Percentiles rank a stretch among this genome's conserved stretches.
Evolutionary conservation across 176 grass and related monocot genomes (phyloP).

Genomic region (Zoysia japonica): DNA sequence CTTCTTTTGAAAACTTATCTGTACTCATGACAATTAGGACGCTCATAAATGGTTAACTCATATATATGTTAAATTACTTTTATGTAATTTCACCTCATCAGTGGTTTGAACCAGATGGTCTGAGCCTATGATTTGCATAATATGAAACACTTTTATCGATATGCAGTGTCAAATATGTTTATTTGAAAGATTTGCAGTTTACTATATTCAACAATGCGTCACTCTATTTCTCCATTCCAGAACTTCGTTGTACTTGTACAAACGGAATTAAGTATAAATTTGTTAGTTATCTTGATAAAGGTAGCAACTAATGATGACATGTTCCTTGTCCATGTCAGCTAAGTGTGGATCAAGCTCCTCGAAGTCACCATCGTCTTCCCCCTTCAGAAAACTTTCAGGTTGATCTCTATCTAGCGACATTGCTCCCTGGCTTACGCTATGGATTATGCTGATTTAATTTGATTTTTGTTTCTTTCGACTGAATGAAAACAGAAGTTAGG

Average conservation of each 20-base stretch:
- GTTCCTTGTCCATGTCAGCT: constrained; percentile 33
- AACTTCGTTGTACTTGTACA: neutral
- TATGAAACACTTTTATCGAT: constrained; percentile 5
- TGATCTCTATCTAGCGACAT: constrained; percentile 29
- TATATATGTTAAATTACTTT: neutral
- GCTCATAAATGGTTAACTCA: neutral
- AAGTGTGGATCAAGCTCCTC: constrained; percentile 49
- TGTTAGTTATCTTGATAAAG: constrained; percentile 15
- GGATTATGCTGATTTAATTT: constrained; percentile 29
- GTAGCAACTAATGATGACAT: constrained; percentile 29
- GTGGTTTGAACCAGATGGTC: neutral
- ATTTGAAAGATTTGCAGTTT: constrained; percentile 5
- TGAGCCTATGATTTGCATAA: neutral
- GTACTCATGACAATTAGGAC: constrained; percentile 1
- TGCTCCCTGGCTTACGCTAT: neutral
- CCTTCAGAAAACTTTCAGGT: constrained; percentile 68
- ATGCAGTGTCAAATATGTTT: constrained; percentile 1
- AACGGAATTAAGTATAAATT: neutral
- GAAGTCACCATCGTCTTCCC: constrained; percentile 65
- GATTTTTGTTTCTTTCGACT: constrained; percentile 32
- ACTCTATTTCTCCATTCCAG: constrained; percentile 23
- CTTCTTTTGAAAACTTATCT: constrained; percentile 13
- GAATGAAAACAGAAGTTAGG: constrained; percentile 61
- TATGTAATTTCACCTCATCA: constrained; percentile 10
- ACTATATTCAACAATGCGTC: constrained; percentile 27